These are phyloP conservation scores for Eucalyptus regnans DNA, from an alignment of 345 rosid genomes.

Conservation along the genomic window DNA sequence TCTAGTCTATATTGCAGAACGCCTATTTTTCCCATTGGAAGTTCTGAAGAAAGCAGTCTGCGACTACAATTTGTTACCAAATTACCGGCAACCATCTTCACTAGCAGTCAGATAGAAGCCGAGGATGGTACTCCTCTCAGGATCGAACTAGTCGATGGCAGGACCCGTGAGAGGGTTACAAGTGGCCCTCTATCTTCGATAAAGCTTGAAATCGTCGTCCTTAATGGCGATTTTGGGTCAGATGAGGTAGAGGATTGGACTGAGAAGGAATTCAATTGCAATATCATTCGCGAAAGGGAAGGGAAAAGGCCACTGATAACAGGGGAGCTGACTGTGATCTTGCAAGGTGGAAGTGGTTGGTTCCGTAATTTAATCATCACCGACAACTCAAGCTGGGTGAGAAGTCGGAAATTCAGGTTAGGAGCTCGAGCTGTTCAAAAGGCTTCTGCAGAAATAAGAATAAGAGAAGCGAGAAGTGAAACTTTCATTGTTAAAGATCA, in stretches of 20 bases:
- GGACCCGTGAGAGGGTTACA: background rate
- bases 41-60: constrained; percentile 2
- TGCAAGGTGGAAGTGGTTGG: constrained; percentile 12
- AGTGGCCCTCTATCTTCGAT: constrained; percentile 13
- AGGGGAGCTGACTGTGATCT: constrained; percentile 5
- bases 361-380: constrained; percentile 18
- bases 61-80: constrained; percentile 8
- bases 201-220: constrained; percentile 15
- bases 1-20: background rate
- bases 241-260: constrained; percentile 17
- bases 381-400: constrained; percentile 28
- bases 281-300: constrained; percentile 12
- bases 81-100: constrained; percentile 11
- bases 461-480: constrained; percentile 24
- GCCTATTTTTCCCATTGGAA: background rate
- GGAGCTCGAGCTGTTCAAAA: constrained; percentile 10
- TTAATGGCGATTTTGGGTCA: constrained; percentile 18
- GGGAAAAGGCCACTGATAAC: constrained; percentile 28
- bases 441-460: background rate
- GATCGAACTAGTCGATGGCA: constrained; percentile 10
- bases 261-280: constrained; percentile 6
- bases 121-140: constrained; percentile 6
- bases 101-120: constrained; percentile 6
- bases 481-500: constrained; percentile 33
- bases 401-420: constrained; percentile 20